Base-by-base conservation (phyloP, 2,329 filamentous ascomycete genomes). In the Colletotrichum spinosum region DNA sequence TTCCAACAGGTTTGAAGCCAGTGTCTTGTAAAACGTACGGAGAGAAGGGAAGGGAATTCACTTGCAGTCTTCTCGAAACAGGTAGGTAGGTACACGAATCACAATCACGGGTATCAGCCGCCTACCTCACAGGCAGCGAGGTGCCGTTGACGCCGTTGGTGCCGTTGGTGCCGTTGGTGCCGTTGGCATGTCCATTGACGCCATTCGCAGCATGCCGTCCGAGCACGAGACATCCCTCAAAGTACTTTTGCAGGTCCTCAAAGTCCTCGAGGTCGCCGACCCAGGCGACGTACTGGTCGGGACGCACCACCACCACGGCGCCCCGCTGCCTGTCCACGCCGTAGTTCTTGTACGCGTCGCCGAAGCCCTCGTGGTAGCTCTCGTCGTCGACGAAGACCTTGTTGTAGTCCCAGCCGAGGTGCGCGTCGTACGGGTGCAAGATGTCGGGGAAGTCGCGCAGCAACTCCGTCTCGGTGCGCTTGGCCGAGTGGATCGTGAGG, bases 231-330 rank as follows among this genome's bases (percentile, higher is more conserved):
- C 71, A 75, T 2, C 70, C 70, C 15, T 72, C 70, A 52, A 80
- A 79, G 54, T 79, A 79, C n/a, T 67, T 58, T 62, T 75, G 71
- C 39, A 80, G 42, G 3, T 71, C 70, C 2, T 71, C 73, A 41
- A 78, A 76, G 38, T 78, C 76, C 25, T 79, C 76, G 17, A 82
- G 67, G 13, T 77, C 73, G 1, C 77, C 76, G 2, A 82, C 69
- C 70, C 76, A 78, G 2, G 74, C 83, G 38, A 92, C 84, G 74
- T 92, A 89, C 72, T 90, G 88, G 78, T 93, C 91, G 2, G 90
- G 91, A 53, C 91, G 76, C 2, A 89, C 78, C 2, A 89, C 77
- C 0, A 91, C 83, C 4, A 88, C 76, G 67, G 86, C 88, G 0
- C 90, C 90, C 17, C 76, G 75, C 57, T 83, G 77, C 15, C 69